Percentiles rank a stretch among this genome's conserved stretches.
Conservation (phyloP, 1,284 basidiomycete genomes). For the Irpex sp. region DNA sequence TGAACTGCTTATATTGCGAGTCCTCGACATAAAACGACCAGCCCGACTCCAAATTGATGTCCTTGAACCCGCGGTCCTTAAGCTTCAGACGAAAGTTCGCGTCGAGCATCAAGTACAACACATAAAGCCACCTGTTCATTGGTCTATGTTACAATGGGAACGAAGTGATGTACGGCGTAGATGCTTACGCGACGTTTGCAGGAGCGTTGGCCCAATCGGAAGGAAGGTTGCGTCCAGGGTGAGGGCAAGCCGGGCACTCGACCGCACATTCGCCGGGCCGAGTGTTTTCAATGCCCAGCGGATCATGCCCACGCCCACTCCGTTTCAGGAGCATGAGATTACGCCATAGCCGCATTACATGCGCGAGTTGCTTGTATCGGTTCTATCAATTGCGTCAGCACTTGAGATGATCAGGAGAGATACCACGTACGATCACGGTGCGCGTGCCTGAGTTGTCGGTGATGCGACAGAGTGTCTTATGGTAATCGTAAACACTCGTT, state of each 20-base stretch:
- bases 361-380: not conserved
- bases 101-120: constrained; percentile 22
- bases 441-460: constrained; percentile 15
- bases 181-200: not conserved
- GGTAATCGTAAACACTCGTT: constrained; percentile 16
- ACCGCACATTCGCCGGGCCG: constrained; percentile 18
- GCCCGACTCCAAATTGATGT: constrained; percentile 22
- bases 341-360: constrained; percentile 13
- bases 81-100: constrained; percentile 28
- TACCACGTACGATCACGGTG: not conserved
- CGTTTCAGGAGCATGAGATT: constrained; percentile 20
- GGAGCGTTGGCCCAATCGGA: constrained; percentile 19
- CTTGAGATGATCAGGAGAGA: no score
- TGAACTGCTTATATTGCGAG: constrained; percentile 16
- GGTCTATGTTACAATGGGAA: not conserved
- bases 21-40: constrained; percentile 26
- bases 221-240: constrained; percentile 24
- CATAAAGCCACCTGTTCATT: constrained; percentile 24
- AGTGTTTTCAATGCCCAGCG: constrained; percentile 14
- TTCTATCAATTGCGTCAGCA: not conserved
- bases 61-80: constrained; percentile 17
- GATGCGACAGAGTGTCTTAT: constrained; percentile 9
- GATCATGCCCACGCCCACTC: constrained; percentile 17
- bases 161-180: no score
- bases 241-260: constrained; percentile 26